Base-by-base conservation (phyloP, 805 yeast species). In the Crinitomyces ghanaensis region DNA sequence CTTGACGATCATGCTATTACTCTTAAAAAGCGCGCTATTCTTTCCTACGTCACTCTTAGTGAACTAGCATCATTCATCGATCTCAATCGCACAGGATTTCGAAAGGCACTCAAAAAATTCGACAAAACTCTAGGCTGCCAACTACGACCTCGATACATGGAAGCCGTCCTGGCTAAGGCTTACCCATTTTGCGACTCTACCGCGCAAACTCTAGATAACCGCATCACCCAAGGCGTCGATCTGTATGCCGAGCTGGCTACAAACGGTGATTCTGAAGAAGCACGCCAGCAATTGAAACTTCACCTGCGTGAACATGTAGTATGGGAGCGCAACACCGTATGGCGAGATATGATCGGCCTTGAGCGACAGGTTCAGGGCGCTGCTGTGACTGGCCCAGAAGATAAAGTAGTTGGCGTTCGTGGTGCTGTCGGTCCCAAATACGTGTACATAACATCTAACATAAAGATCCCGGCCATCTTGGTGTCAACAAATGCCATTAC, bases 321-420 rank as follows among this genome's bases (percentile, higher is more conserved):
- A 13, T 88, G 95, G 93, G 97, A 88, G 59, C 70, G 98, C 55
- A 85, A 85, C 54, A 88, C 96, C 0, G 96, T 88, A 19, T 88
- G 98, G 98, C 77, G 91, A 52, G 96, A 88, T 56, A 77, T 88
- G 78, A 78, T 88, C 52, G 88, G 91, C 15, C 58, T 86, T 46
- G 95, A 86, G 53, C 70, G 95, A 45, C 81, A 81, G 48, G 65
- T 86, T 1, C 88, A 85, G 47, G 84, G 83, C 14, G 85, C 86
- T 2, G 26, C 19, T 13, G 34, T 37, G 5, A 17, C 20, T 7
- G 5, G 20, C 9, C 25, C 19, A 4, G 11, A 15, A 11, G 32
- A 26, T 4, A n/a, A n/a, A n/a, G n/a, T n/a, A n/a, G n/a, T n/a
- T n/a, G n/a, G n/a, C n/a, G n/a, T n/a, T n/a, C n/a, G n/a, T n/a